phyloP scores from a whole-genome alignment of 2,329 filamentous ascomycete genomes.

The Xylaria sp. region DNA sequence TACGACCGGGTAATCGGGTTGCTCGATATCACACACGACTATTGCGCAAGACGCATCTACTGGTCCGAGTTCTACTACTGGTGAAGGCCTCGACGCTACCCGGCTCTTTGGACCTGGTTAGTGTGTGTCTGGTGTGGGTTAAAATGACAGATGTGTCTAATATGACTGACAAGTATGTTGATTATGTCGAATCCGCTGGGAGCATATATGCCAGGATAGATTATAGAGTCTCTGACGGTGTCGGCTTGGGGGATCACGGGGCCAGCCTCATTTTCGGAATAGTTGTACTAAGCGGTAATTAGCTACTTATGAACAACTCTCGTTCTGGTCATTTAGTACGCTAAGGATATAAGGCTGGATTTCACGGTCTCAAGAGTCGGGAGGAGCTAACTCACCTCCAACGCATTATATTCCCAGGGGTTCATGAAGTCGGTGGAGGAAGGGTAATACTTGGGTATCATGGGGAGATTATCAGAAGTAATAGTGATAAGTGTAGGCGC shows the following conservation, averaged over 20 bases:
- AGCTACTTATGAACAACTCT: background rate
- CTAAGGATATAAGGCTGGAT: background rate
- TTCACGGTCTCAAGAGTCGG: background rate
- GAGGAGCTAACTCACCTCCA: slow-evolving; percentile 32
- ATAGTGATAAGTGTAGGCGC: background rate
- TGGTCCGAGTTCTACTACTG: slow-evolving; percentile 81
- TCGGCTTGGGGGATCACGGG: slow-evolving; percentile 4
- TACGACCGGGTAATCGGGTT: slow-evolving; percentile 80
- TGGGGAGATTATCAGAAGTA: background rate
- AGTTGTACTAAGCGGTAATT: slow-evolving; percentile 32
- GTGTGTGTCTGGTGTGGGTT: background rate
- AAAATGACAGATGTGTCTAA: background rate
- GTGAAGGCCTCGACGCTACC: slow-evolving; percentile 76
- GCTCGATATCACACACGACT: slow-evolving; percentile 80
- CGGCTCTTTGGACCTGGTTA: slow-evolving; percentile 56
- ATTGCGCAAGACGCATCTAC: slow-evolving; percentile 88
- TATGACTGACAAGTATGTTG: slow-evolving; percentile 61
- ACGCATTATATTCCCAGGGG: slow-evolving; percentile 36
- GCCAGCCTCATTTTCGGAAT: slow-evolving; percentile 8
- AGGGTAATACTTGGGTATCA: slow-evolving; percentile 13
- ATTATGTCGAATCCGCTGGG: slow-evolving; percentile 67
- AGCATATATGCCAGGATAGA: slow-evolving; percentile 67
- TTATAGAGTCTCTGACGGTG: slow-evolving; percentile 57
- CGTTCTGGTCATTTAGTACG: background rate
- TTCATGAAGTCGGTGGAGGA: slow-evolving; percentile 30